Evolutionary conservation across 108 stramenopile genomes (phyloP).

Genomic region (Phaeodactylum tricornutum): DNA sequence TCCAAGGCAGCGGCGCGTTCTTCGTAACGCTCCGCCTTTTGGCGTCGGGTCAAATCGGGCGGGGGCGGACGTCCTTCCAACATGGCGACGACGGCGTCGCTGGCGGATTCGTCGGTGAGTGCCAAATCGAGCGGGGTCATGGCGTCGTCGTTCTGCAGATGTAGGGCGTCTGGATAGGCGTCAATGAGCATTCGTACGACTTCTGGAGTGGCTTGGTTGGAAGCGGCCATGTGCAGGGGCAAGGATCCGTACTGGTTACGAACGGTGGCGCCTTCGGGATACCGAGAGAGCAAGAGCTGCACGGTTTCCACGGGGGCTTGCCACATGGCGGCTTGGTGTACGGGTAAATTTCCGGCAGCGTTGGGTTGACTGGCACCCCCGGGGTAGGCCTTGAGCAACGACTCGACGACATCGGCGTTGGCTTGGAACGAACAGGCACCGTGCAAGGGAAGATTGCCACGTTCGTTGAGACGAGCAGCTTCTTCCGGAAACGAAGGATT

Average conservation of each 20-base stretch:
- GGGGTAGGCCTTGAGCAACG: conserved; percentile 66
- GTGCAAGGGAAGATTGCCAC: conserved; percentile 83
- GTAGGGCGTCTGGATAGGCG: conserved; percentile 79
- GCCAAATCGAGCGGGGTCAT: conserved; percentile 85
- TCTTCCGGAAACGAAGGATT: conserved; percentile 81
- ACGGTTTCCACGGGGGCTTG: conserved; percentile 70
- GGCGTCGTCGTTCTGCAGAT: conserved; percentile 84
- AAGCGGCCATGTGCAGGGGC: conserved; percentile 83
- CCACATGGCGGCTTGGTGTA: conserved; percentile 88
- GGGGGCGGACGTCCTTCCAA: conserved; percentile 80
- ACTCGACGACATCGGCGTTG: conserved; percentile 69
- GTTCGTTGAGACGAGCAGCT: conserved; percentile 75
- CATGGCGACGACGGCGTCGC: conserved; percentile 71
- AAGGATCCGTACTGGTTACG: conserved; percentile 82
- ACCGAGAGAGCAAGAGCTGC: conserved; percentile 51
- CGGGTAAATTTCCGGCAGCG: conserved; percentile 69
- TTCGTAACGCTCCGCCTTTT: conserved; percentile 73
- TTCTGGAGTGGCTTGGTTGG: conserved; percentile 65
- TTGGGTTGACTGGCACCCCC: conserved; percentile 70
- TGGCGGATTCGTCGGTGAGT: conserved; percentile 44
- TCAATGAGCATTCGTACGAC: conserved; percentile 68
- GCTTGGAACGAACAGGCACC: conserved; percentile 83
- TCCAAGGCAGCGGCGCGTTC: conserved; percentile 73
- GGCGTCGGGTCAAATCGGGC: conserved; percentile 66
- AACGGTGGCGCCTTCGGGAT: conserved; percentile 72